phyloP scores from a whole-genome alignment of 2,329 filamentous ascomycete genomes.

The Calonectria henricotiae region DNA sequence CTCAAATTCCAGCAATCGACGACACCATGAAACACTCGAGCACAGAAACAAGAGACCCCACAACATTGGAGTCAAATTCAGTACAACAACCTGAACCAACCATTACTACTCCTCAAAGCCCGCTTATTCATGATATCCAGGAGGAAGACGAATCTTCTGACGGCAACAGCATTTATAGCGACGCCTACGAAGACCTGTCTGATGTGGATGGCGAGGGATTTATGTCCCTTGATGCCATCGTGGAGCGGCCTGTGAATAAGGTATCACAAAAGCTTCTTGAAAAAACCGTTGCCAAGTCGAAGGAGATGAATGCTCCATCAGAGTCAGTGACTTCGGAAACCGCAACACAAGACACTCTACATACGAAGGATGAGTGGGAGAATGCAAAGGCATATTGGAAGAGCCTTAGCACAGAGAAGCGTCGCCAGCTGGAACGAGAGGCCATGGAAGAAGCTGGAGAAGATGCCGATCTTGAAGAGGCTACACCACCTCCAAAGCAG shows the following conservation, averaged over 20 bases:
- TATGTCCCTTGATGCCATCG: conserved; percentile 80
- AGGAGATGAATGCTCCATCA: conserved; percentile 34
- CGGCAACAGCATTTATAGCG: conserved; percentile 78
- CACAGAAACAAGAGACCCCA: background rate
- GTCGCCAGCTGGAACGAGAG: conserved; percentile 74
- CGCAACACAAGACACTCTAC: conserved; percentile 17
- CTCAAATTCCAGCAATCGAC: conserved; percentile 26
- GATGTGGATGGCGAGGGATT: conserved; percentile 79
- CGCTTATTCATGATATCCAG: conserved; percentile 57
- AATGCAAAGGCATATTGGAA: conserved; percentile 81
- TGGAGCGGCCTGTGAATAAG: conserved; percentile 69
- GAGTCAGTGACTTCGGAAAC: conserved; percentile 13
- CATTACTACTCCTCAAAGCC: conserved; percentile 35
- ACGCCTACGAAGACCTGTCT: conserved; percentile 82
- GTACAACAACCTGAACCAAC: conserved; percentile 41
- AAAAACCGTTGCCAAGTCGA: conserved; percentile 48
- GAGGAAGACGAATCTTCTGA: conserved; percentile 66
- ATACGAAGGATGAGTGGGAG: conserved; percentile 73
- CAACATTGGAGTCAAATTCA: background rate
- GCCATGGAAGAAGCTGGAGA: conserved; percentile 69
- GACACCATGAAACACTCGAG: conserved; percentile 14
- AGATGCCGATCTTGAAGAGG: conserved; percentile 59
- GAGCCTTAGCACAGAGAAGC: conserved; percentile 75
- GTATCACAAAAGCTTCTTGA: conserved; percentile 48
- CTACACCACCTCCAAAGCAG: conserved; percentile 50